Evolutionary conservation across 768 basidiomycete genomes (phyloP).

Genomic region (Lentinula lateritia): DNA sequence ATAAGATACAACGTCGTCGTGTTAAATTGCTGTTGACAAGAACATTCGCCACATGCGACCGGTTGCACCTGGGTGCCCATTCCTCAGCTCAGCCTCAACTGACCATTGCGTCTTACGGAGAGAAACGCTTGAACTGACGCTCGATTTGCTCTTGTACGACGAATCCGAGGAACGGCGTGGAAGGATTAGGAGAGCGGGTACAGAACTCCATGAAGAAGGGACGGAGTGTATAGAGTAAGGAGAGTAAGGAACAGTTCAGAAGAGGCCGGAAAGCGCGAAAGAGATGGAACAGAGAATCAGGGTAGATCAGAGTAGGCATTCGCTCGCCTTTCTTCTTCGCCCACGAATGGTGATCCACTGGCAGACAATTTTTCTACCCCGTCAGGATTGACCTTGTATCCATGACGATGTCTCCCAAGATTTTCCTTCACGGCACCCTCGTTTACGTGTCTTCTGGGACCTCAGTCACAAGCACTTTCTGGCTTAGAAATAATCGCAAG

Average conservation of each 20-base stretch:
- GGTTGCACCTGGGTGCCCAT: constrained; percentile 6
- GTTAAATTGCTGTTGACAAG: constrained; percentile 1
- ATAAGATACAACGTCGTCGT: too few relatives aligned
- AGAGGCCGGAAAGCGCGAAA: neutral
- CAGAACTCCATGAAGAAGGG: constrained; percentile 97
- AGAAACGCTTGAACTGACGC: constrained; percentile 55
- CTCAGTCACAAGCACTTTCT: constrained; percentile 95
- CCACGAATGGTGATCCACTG: constrained; percentile 66
- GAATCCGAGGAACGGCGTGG: constrained; percentile 95
- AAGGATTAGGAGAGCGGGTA: constrained; percentile 95
- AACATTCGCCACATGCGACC: constrained; percentile 16
- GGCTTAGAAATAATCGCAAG: constrained; percentile 97
- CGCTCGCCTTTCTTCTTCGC: constrained; percentile 96
- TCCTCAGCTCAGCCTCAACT: constrained; percentile 52
- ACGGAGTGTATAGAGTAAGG: constrained; percentile 51
- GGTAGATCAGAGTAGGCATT: constrained; percentile 93
- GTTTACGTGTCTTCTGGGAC: constrained; percentile 61
- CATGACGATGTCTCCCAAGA: constrained; percentile 94
- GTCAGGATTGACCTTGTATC: constrained; percentile 92
- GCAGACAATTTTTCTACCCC: constrained; percentile 62
- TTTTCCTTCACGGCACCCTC: constrained; percentile 55
- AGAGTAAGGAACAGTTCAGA: neutral
- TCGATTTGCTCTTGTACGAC: constrained; percentile 76
- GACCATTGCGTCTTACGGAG: constrained; percentile 72
- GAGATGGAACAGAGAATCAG: neutral